Evolutionary conservation across 345 rosid genomes (phyloP), one percentile per base, ranked within the genome.

Genomic region (Trapa bicornis): DNA sequence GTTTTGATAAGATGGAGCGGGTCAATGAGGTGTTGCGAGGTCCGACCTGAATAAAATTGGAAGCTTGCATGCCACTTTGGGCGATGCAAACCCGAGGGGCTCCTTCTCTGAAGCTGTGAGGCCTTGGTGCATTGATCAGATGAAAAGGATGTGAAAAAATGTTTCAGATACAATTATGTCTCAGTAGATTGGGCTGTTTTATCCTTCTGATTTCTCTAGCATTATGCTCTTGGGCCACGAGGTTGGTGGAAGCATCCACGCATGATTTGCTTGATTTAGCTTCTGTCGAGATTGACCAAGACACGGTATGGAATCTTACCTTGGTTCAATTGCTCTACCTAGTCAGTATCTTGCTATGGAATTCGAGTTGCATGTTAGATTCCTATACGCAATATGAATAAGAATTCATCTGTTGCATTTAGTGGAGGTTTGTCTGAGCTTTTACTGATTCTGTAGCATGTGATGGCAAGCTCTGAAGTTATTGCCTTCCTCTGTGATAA

Each of bases 231-330:
- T 73, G 80, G 67, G 63, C 79, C 72, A 74, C 80, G 71, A 77
- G 50, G n/a, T 65, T 73, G 73, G 85, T 89, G 73, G 85, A 81
- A 75, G 72, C 52, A 67, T 68, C 80, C 64, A 73, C 71, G 47
- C 70, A 73, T 68, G 81, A 75, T 70, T 70, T 85, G 73, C 69
- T 76, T 37, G 77, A 86, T 71, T 89, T 81, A 29, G 78, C 71
- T 29, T 83, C 82, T 16, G 77, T 85, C 67, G 72, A 78, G 84
- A 75, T 76, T 66, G 79, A 87, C 70, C 72, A 78, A 42, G 67
- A 76, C 61, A 68, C 68, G 89, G 99, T 94, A 85, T 67, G 72
- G 47, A 52, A 48, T 54, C 37, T 16, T 52, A 37, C 53, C 29
- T 22, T 22, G 29, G 29, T 22, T 22, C 29, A 22, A 22, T 22